Evolutionary conservation across 345 rosid species (phyloP).

Genomic region (Lumnitzera littorea): DNA sequence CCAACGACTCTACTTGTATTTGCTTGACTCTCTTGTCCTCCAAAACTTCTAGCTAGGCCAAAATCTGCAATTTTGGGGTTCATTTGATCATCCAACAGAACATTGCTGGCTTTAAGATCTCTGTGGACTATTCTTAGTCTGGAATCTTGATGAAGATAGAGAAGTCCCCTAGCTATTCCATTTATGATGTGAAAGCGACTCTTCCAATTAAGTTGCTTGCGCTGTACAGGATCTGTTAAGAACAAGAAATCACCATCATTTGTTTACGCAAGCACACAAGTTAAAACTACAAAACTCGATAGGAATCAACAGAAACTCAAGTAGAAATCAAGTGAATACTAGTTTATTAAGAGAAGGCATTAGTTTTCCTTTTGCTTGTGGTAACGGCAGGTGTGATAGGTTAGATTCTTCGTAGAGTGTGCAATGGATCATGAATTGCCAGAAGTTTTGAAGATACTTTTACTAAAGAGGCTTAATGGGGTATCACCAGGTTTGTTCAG

Average conservation of each 20-base stretch:
- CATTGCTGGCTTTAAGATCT: conserved; percentile 25
- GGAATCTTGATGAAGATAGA: conserved; percentile 25
- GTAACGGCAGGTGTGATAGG: too few relatives aligned
- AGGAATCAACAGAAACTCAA: too few relatives aligned
- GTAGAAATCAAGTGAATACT: neutral
- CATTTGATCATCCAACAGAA: conserved; percentile 19
- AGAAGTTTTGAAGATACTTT: too few relatives aligned
- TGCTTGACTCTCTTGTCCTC: conserved; percentile 14
- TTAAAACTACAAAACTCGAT: neutral
- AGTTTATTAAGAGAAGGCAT: too few relatives aligned
- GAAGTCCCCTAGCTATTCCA: conserved; percentile 24
- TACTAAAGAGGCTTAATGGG: too few relatives aligned
- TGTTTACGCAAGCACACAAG: neutral
- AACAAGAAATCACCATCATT: neutral
- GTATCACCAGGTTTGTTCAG: too few relatives aligned
- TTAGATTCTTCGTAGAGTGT: too few relatives aligned
- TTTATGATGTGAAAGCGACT: conserved; percentile 15
- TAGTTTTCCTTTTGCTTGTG: too few relatives aligned
- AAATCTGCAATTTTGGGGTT: conserved; percentile 26
- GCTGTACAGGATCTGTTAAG: conserved; percentile 16
- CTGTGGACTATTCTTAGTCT: conserved; percentile 24
- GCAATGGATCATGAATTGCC: too few relatives aligned
- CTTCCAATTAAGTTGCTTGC: conserved; percentile 18
- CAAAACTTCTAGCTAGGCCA: conserved; percentile 22
- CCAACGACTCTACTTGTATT: conserved; percentile 17